A percentile compares a stretch with the other conserved stretches of the same genome.
These are phyloP conservation scores for Paraphoma chrysanthemicola DNA, from an alignment of 2,329 filamentous ascomycete species.

Conservation along the genomic window DNA sequence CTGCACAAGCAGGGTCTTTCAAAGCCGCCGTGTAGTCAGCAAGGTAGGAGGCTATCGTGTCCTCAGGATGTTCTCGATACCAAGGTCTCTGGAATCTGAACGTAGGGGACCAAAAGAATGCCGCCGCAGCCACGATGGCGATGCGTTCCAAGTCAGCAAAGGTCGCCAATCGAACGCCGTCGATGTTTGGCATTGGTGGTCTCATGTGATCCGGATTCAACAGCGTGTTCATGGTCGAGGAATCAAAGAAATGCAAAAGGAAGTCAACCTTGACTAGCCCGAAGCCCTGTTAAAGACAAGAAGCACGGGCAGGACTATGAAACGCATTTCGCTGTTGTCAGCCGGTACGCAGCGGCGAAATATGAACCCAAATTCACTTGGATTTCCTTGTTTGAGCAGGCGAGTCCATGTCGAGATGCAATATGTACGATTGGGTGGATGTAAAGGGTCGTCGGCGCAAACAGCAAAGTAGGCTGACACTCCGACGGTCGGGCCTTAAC, in stretches of 20 bases:
- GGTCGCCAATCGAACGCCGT: slow-evolving; percentile 32
- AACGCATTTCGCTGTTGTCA: no score
- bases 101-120: slow-evolving; percentile 38
- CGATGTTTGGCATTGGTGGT: slow-evolving; percentile 18
- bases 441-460: not conserved
- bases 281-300: not conserved
- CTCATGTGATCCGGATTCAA: slow-evolving; percentile 7
- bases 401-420: not conserved
- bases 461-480: not conserved
- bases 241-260: not conserved
- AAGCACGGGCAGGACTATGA: not conserved
- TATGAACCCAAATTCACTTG: no score
- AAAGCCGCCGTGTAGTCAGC: slow-evolving; percentile 24
- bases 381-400: no score
- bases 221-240: not conserved
- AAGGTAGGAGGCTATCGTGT: slow-evolving; percentile 29
- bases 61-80: slow-evolving; percentile 26
- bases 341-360: no score
- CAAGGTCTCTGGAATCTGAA: slow-evolving; percentile 36
- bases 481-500: not conserved
- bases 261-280: not conserved
- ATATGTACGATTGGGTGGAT: slow-evolving; percentile 2
- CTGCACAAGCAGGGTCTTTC: slow-evolving; percentile 16
- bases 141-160: slow-evolving; percentile 31
- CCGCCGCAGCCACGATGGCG: slow-evolving; percentile 35